These are phyloP conservation scores for Nicotiana noctiflora DNA, from an alignment of 257 asterid species.

Conservation along the genomic window DNA sequence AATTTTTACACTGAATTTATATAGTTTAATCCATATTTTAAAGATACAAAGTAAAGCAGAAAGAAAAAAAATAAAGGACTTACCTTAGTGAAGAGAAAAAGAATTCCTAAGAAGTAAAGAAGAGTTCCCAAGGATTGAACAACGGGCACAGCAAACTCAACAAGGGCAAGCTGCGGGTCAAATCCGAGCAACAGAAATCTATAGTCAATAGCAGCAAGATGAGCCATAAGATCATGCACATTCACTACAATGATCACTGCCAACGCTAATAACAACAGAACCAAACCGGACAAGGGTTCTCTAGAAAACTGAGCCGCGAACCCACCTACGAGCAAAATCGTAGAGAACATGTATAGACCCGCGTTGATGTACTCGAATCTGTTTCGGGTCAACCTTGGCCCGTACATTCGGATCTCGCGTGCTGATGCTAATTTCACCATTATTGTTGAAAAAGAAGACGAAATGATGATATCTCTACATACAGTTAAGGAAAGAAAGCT, in stretches of 20 bases:
- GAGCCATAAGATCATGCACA: constrained; percentile 76
- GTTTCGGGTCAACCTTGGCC: constrained; percentile 49
- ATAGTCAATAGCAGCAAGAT: constrained; percentile 65
- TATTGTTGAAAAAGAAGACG: not conserved
- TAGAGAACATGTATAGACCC: constrained; percentile 63
- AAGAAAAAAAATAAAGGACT: not conserved
- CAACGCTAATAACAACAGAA: constrained; percentile 45
- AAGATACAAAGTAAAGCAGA: too few species aligned
- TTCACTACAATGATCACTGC: constrained; percentile 36
- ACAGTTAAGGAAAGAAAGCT: too few species aligned
- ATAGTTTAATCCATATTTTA: too few species aligned
- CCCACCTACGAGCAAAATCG: constrained; percentile 58
- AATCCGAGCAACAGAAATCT: constrained; percentile 41
- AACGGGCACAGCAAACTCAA: constrained; percentile 71
- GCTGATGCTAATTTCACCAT: constrained; percentile 96
- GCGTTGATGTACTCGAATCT: constrained; percentile 82
- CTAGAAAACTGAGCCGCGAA: constrained; percentile 54
- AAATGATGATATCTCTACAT: too few species aligned
- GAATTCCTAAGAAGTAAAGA: constrained; percentile 40
- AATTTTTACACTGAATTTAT: too few species aligned
- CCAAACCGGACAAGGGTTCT: constrained; percentile 70
- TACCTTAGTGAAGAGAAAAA: constrained; percentile 73
- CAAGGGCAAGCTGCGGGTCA: constrained; percentile 63
- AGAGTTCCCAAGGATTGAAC: constrained; percentile 38
- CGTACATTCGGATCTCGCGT: constrained; percentile 73